Percentiles rank a stretch among this genome's conserved stretches.
These are phyloP conservation scores for Herpetospermum pedunculosum DNA, from an alignment of 306 rosid species.

Conservation along the genomic window DNA sequence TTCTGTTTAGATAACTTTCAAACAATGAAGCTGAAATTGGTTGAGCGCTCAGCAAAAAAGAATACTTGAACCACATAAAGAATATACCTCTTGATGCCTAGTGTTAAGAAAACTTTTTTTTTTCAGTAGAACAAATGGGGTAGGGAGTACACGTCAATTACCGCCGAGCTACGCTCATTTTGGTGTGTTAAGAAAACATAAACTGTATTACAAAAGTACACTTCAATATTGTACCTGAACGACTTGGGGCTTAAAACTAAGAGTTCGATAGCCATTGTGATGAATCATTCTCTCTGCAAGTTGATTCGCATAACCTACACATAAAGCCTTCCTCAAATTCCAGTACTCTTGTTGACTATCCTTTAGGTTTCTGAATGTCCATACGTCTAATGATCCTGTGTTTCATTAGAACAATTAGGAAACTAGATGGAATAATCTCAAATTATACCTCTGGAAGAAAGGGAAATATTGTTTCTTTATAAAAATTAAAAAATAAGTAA, in stretches of 20 bases:
- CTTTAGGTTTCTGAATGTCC: constrained; percentile 30
- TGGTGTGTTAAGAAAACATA: neutral
- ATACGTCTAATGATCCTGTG: constrained; percentile 56
- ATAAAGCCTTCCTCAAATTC: constrained; percentile 77
- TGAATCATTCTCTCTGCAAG: constrained; percentile 92
- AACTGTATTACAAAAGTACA: constrained; percentile 4
- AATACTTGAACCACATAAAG: neutral
- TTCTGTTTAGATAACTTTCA: constrained; percentile 1
- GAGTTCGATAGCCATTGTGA: constrained; percentile 92
- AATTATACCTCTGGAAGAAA: neutral
- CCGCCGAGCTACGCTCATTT: too few species aligned
- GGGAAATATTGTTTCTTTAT: too few species aligned
- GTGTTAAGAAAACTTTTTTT: too few species aligned
- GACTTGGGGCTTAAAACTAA: constrained; percentile 76
- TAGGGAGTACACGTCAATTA: too few species aligned
- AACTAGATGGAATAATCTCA: neutral
- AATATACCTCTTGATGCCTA: neutral
- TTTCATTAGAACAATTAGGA: constrained; percentile 10
- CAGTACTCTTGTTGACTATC: constrained; percentile 39
- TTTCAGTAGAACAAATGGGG: too few species aligned
- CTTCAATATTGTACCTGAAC: constrained; percentile 56
- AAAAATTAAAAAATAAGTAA: too few species aligned
- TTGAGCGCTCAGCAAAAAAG: constrained; percentile 6
- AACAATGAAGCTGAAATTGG: neutral
- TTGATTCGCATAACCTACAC: constrained; percentile 89